Percentiles rank a stretch among this genome's conserved stretches.
Conservation (phyloP, 2,329 filamentous ascomycete genomes). For the Fragosphaeria purpurea region DNA sequence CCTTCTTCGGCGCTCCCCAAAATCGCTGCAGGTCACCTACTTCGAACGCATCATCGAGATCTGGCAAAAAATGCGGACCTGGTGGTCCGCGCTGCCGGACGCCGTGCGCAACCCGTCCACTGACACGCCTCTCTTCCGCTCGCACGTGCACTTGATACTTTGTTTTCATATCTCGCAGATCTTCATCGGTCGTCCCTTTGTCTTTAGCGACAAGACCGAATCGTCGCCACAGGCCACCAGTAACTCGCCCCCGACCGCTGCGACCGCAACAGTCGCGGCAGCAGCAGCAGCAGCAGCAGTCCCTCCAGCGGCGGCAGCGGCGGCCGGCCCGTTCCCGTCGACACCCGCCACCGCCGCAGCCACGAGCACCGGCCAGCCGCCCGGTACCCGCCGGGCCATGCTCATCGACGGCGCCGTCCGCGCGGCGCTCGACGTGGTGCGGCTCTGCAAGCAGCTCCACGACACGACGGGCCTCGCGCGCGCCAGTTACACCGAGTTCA, state of each 20-base stretch:
- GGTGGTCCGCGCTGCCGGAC: conserved; percentile 30
- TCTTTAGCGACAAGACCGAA: conserved; percentile 25
- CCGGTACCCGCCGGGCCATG: conserved; percentile 6
- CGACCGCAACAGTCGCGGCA: background rate
- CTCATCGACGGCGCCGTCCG: conserved; percentile 44
- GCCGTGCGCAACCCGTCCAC: conserved; percentile 30
- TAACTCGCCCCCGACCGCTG: conserved; percentile 1
- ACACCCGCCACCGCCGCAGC: no score
- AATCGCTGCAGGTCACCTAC: conserved; percentile 27
- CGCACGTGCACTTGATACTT: conserved; percentile 40
- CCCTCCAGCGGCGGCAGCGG: background rate
- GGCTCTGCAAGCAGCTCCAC: conserved; percentile 38
- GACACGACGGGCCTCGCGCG: conserved; percentile 42
- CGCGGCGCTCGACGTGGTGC: conserved; percentile 39
- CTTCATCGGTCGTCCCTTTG: conserved; percentile 43
- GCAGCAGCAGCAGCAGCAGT: background rate
- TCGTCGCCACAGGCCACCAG: conserved; percentile 7
- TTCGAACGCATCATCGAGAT: conserved; percentile 27
- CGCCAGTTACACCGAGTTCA: conserved; percentile 46
- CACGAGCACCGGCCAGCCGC: no score
- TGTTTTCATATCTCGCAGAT: conserved; percentile 44
- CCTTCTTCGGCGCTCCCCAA: conserved; percentile 26
- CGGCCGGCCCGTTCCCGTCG: background rate
- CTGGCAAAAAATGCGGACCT: conserved; percentile 28
- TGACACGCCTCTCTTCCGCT: conserved; percentile 30